Evolutionary conservation across 129 eudicot genomes (phyloP).

Genomic region (Apium graveolens): DNA sequence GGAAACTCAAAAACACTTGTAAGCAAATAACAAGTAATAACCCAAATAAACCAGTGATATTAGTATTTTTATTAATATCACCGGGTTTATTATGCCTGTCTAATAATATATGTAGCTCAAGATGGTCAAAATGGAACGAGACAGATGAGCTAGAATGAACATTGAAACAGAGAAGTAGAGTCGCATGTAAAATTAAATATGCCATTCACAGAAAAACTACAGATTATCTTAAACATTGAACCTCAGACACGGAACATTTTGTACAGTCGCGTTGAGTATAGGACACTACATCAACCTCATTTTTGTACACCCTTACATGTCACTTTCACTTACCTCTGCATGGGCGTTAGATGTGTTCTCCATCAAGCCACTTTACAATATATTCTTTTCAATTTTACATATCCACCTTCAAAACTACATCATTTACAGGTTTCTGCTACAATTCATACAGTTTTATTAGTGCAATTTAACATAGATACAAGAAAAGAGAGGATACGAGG

Average conservation of each 20-base stretch:
- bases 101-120: no score
- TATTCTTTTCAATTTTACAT: slow-evolving; percentile 11
- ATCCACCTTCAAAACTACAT: slow-evolving; percentile 45
- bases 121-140: no score
- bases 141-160: no score
- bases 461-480: slow-evolving; percentile 21
- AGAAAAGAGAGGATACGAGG: slow-evolving; percentile 23
- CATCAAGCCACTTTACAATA: slow-evolving; percentile 34
- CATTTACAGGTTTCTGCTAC: slow-evolving; percentile 85
- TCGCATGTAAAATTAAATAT: not conserved
- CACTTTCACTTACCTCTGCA: slow-evolving; percentile 22
- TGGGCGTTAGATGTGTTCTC: slow-evolving; percentile 21
- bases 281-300: slow-evolving; percentile 25
- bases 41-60: no score
- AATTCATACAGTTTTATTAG: slow-evolving; percentile 42
- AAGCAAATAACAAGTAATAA: no score
- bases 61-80: no score
- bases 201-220: not conserved
- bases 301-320: slow-evolving; percentile 20
- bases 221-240: slow-evolving; percentile 20
- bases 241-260: slow-evolving; percentile 27
- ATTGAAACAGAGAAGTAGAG: no score
- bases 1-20: no score
- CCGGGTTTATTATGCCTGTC: no score
- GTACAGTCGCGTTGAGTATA: slow-evolving; percentile 32